phyloP scores from a whole-genome alignment of 1,139 yeast species.

The Insectozyma bohioensis region DNA sequence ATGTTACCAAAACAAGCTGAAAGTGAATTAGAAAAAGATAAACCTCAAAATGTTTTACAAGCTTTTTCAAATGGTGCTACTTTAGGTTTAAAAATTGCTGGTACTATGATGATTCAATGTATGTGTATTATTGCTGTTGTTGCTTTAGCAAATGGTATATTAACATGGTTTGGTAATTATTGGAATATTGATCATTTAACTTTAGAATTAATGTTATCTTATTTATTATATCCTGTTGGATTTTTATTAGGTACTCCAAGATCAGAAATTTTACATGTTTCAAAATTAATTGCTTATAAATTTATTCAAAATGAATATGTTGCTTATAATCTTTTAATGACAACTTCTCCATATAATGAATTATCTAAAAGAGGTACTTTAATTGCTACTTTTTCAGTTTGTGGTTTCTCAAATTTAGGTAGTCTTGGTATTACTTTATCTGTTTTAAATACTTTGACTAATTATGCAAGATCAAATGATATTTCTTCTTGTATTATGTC shows the following conservation, averaged over 20 bases:
- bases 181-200: slow-evolving; percentile 57
- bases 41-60: slow-evolving; percentile 58
- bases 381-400: slow-evolving; percentile 63
- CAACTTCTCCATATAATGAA: slow-evolving; percentile 44
- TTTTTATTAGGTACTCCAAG: slow-evolving; percentile 65
- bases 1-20: slow-evolving; percentile 45
- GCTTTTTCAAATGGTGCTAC: slow-evolving; percentile 66
- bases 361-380: slow-evolving; percentile 55
- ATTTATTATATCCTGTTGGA: slow-evolving; percentile 60
- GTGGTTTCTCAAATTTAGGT: slow-evolving; percentile 68
- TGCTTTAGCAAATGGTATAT: slow-evolving; percentile 56
- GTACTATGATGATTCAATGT: slow-evolving; percentile 59
- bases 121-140: slow-evolving; percentile 65
- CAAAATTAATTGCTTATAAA: slow-evolving; percentile 57
- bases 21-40: slow-evolving; percentile 21
- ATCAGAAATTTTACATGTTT: slow-evolving; percentile 50
- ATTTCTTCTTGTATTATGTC: slow-evolving; percentile 50
- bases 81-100: slow-evolving; percentile 60
- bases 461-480: slow-evolving; percentile 48
- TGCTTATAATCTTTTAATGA: slow-evolving; percentile 49
- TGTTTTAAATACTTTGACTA: slow-evolving; percentile 60
- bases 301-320: slow-evolving; percentile 66
- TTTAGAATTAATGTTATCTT: slow-evolving; percentile 57
- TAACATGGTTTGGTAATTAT: slow-evolving; percentile 65
- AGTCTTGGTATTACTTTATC: slow-evolving; percentile 66